phyloP scores from a whole-genome alignment of 2,329 filamentous ascomycete genomes.

The Elsinoe australis region DNA sequence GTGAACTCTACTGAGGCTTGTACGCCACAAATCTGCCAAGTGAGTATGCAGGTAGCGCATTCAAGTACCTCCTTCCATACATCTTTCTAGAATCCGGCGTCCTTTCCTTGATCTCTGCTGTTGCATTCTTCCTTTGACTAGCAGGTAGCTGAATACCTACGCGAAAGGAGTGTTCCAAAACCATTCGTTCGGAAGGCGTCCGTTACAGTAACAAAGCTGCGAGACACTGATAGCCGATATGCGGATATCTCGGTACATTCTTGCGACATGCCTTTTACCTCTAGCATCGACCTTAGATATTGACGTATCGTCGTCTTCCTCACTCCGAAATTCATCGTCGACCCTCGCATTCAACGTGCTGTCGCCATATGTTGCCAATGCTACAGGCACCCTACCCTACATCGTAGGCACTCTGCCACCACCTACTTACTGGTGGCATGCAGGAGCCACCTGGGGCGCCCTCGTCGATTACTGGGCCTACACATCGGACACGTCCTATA shows the following conservation, averaged over 20 bases:
- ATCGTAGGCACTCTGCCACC: slow-evolving; percentile 27
- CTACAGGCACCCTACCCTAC: not conserved
- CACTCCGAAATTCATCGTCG: not conserved
- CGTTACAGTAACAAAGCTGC: too few species aligned
- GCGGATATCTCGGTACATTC: too few species aligned
- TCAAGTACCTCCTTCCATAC: too few species aligned
- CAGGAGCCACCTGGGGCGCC: slow-evolving; percentile 27
- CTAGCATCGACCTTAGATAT: not conserved
- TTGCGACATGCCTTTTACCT: not conserved
- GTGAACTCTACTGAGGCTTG: too few species aligned
- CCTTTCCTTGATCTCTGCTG: too few species aligned
- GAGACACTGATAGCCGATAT: too few species aligned
- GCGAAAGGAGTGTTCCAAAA: too few species aligned
- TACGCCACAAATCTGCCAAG: slow-evolving; percentile 10
- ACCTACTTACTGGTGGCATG: slow-evolving; percentile 42
- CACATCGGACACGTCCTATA: slow-evolving; percentile 39
- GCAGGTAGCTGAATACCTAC: too few species aligned
- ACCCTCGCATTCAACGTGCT: slow-evolving; percentile 7
- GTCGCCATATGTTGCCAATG: not conserved
- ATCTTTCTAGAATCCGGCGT: not conserved
- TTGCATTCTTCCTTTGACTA: too few species aligned
- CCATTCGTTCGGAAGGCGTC: too few species aligned
- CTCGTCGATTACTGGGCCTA: slow-evolving; percentile 39
- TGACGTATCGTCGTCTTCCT: not conserved
- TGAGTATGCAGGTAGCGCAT: slow-evolving; percentile 13